phyloP scores from a whole-genome alignment of 495 filamentous ascomycete genomes.

The Hyaloscypha variabilis region DNA sequence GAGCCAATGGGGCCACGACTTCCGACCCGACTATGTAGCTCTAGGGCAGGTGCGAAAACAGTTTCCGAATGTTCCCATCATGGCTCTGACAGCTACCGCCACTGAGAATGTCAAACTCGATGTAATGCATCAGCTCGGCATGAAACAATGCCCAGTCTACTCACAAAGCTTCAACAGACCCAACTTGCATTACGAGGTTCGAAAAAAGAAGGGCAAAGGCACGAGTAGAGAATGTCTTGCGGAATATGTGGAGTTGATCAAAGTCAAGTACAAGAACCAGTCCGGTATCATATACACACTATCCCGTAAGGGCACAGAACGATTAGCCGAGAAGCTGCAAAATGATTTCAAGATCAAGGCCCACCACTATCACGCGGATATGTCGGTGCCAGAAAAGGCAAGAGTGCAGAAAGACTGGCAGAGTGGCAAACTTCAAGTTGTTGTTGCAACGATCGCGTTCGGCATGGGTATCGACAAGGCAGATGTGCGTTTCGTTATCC shows the following conservation, averaged over 20 bases:
- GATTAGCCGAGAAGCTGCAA: constrained; percentile 68
- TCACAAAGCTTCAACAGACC: constrained; percentile 93
- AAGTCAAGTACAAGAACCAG: constrained; percentile 62
- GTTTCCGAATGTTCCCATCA: constrained; percentile 80
- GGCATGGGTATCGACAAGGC: constrained; percentile 99
- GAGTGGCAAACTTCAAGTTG: constrained; percentile 73
- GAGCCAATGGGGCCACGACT: constrained; percentile 99
- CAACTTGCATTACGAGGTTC: constrained; percentile 87
- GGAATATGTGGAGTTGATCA: constrained; percentile 74
- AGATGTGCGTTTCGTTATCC: constrained; percentile 93
- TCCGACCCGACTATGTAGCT: constrained; percentile 92
- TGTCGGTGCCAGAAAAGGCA: constrained; percentile 64
- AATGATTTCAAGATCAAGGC: constrained; percentile 68
- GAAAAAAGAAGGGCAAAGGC: constrained; percentile 50
- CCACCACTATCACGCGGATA: constrained; percentile 82
- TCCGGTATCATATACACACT: constrained; percentile 96
- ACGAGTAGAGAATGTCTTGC: constrained; percentile 58
- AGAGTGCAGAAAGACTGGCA: constrained; percentile 83
- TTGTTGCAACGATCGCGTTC: constrained; percentile 98
- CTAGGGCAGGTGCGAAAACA: constrained; percentile 70
- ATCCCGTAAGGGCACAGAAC: constrained; percentile 80
- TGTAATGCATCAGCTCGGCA: constrained; percentile 84
- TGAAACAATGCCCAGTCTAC: constrained; percentile 74
- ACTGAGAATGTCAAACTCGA: constrained; percentile 91
- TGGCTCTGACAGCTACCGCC: constrained; percentile 94